Evolutionary conservation across 441 rosid genomes (phyloP).

Genomic region (Populus tomentosa): DNA sequence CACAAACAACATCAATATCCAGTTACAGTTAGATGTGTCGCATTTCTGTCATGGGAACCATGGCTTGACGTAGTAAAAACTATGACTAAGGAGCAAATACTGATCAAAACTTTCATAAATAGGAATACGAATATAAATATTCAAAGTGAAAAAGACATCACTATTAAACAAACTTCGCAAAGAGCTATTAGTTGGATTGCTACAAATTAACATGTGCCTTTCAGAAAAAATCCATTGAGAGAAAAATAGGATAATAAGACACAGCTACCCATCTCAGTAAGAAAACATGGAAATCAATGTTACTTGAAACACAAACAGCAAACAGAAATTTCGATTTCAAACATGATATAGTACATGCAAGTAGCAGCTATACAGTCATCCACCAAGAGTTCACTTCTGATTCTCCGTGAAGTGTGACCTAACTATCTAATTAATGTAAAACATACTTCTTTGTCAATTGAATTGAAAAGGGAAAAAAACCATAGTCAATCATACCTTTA

Average conservation of each 20-base stretch:
- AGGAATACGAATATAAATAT: conserved; percentile 9
- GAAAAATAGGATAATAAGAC: background rate
- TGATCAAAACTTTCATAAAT: background rate
- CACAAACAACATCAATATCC: background rate
- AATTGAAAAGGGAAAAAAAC: background rate
- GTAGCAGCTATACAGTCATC: conserved; percentile 3
- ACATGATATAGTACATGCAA: background rate
- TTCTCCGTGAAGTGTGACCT: background rate
- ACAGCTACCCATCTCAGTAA: background rate
- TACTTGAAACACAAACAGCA: background rate
- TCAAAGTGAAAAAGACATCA: conserved; percentile 26
- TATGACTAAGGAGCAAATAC: background rate
- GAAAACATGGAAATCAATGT: background rate
- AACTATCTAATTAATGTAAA: background rate
- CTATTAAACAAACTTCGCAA: conserved; percentile 18
- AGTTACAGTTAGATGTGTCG: background rate
- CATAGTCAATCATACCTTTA: conserved; percentile 49
- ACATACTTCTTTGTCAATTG: conserved; percentile 7
- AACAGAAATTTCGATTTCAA: background rate
- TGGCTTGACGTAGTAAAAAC: background rate
- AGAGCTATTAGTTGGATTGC: conserved; percentile 25
- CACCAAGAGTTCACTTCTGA: conserved; percentile 1
- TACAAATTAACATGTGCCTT: conserved; percentile 25
- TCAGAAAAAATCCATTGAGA: conserved; percentile 12
- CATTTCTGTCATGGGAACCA: background rate